Base-by-base conservation (phyloP, 192 early-diverging fungal species). In the Entomortierella beljakovae region DNA sequence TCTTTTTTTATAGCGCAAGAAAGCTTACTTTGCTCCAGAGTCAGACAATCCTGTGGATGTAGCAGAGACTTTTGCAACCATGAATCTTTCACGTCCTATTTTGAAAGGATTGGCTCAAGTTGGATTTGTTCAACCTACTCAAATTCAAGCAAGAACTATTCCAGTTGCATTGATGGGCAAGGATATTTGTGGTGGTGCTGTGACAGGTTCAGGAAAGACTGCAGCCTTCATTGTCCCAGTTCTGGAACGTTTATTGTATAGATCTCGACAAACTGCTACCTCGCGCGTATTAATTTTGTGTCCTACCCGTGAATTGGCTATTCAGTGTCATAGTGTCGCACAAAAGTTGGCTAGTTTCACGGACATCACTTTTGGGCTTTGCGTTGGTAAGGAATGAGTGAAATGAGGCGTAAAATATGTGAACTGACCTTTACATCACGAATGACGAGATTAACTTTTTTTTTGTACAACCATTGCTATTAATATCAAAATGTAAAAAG, bases 121-220 rank as follows among this genome's bases (percentile, higher is more conserved):
- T 52, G 94, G 94, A 20, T 99, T 96, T 74, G 79, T 90, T 33
- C 92, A 97, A 80, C 97, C 98, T 0, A 99, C 98, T 20, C 88
- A 91, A 22, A 99, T 99, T 83, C 98, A 99, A 87, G 85, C 89
- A 26, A 86, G 88, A 33, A 90, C 97, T 8, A 99, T 99, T 72
- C 98, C 98, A 3, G 71, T 99, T 23, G 96, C 95, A 8, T 84
- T 99, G 33, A 91, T 97, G 66, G 98, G 97, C 62, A 94, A 92
- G 68, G 98, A 99, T 75, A 96, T 99, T 60, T 99, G 97, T 81
- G 98, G 96, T 81, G 94, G 96, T 57, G 98, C 98, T 15, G 93
- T 96, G 32, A 99, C 98, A 2, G 98, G 98, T 51, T 99, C 97
- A 42, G 98, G 98, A 71, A 99, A 99, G 80, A 99, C 98, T 1